These are phyloP conservation scores for Rhododendron vialii DNA, from an alignment of 148 eudicot species.

Conservation along the genomic window DNA sequence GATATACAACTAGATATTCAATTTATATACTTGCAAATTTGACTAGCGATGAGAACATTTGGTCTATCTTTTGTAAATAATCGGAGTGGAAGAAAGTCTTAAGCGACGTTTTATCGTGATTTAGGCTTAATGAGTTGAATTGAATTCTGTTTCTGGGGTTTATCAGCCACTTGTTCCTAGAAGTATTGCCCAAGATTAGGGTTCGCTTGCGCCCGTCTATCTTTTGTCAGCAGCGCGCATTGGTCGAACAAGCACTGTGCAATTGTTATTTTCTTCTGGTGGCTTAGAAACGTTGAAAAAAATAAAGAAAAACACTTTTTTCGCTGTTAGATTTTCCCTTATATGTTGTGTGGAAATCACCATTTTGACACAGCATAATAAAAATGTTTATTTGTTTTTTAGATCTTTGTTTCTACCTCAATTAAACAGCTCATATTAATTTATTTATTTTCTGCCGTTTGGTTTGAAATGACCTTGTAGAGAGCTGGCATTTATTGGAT, in stretches of 20 bases:
- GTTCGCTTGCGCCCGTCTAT: neutral
- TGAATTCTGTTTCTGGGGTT: neutral
- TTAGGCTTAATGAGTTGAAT: neutral
- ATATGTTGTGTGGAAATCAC: neutral
- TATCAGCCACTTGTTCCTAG: neutral
- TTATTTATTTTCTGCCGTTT: neutral
- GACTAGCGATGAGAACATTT: neutral
- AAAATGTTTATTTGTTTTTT: neutral
- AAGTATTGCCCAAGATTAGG: neutral
- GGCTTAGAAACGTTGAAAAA: neutral
- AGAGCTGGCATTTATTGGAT: conserved; percentile 4
- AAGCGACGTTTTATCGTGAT: neutral
- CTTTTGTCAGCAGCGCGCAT: neutral
- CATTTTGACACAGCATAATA: neutral
- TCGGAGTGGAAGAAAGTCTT: neutral
- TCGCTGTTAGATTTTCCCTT: neutral
- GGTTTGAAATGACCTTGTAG: neutral
- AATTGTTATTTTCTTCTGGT: neutral
- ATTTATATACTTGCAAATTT: neutral
- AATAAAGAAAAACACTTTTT: neutral
- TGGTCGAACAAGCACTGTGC: neutral
- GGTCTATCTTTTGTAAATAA: neutral
- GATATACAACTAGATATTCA: neutral
- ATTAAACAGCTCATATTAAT: neutral
- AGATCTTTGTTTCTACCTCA: neutral